Percentiles rank a stretch among this genome's conserved stretches.
These are phyloP conservation scores for Ampelomyces quisqualis DNA, from an alignment of 2,329 filamentous ascomycete genomes.

Conservation along the genomic window DNA sequence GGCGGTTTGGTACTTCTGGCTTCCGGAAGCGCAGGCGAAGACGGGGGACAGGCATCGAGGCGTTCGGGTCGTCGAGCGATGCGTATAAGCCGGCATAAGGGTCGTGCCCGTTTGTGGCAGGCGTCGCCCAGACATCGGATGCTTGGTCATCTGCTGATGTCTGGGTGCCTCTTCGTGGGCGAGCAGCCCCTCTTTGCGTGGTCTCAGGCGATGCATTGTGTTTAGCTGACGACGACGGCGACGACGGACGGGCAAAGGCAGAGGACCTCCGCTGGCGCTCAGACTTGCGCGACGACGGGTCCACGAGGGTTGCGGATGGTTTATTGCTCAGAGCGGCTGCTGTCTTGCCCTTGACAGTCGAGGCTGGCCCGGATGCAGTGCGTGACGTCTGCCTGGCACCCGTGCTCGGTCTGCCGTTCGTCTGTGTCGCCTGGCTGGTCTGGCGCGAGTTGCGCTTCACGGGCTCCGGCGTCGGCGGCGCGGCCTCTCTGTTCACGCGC, in stretches of 20 bases:
- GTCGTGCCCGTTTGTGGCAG: constrained; percentile 19
- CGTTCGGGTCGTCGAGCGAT: constrained; percentile 22
- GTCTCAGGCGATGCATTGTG: constrained; percentile 20
- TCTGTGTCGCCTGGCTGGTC: constrained; percentile 28
- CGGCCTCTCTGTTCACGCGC: constrained; percentile 51
- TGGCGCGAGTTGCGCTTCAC: constrained; percentile 39
- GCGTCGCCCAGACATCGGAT: constrained; percentile 13
- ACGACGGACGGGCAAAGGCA: constrained; percentile 15
- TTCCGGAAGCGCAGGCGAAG: constrained; percentile 55
- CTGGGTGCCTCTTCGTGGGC: constrained; percentile 24
- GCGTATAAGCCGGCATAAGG: constrained; percentile 24
- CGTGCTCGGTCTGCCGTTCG: constrained; percentile 31
- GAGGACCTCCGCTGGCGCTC: constrained; percentile 34
- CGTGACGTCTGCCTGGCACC: constrained; percentile 25
- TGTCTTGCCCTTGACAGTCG: constrained; percentile 20
- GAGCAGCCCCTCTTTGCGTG: constrained; percentile 23
- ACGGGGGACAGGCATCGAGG: constrained; percentile 29
- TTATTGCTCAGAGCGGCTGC: constrained; percentile 24
- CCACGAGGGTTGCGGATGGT: constrained; percentile 19
- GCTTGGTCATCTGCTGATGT: constrained; percentile 15
- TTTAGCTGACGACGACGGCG: constrained; percentile 20
- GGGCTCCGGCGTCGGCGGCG: constrained; percentile 52
- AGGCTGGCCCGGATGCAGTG: constrained; percentile 17
- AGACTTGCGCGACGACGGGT: constrained; percentile 36
- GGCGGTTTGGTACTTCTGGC: constrained; percentile 52